These are phyloP conservation scores for Phytopythium boreale DNA, from an alignment of 352 stramenopile genomes.

Conservation along the genomic window DNA sequence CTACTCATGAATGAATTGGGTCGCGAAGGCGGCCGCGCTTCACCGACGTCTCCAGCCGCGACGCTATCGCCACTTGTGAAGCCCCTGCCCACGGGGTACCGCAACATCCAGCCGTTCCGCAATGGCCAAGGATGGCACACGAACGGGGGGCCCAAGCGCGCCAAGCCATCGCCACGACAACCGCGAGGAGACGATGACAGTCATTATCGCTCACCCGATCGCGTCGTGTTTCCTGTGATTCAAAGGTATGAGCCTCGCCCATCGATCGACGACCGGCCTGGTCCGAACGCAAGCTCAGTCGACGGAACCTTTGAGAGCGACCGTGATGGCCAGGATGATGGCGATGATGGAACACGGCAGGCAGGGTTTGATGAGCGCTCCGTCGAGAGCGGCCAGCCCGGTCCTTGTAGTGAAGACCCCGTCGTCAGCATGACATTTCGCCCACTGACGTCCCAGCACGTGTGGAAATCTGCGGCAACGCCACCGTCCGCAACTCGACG, in stretches of 20 bases:
- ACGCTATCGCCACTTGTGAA: conserved; percentile 57
- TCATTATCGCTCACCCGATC: conserved; percentile 17
- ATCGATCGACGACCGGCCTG: not conserved
- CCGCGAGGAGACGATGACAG: conserved; percentile 1
- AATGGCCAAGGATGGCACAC: conserved; percentile 63
- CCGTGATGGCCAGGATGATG: conserved; percentile 12
- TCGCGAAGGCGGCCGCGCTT: not conserved
- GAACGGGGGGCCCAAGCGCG: conserved; percentile 36
- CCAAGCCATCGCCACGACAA: conserved; percentile 10
- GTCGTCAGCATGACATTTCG: not conserved
- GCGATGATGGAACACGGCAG: not conserved
- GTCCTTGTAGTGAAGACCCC: not conserved
- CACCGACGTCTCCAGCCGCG: conserved; percentile 1
- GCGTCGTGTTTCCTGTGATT: conserved; percentile 51
- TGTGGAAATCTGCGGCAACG: conserved; percentile 6
- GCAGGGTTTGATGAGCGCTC: not conserved
- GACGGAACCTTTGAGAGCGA: not conserved
- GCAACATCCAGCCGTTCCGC: conserved; percentile 68
- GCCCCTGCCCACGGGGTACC: conserved; percentile 56
- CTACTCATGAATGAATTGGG: conserved; percentile 2
- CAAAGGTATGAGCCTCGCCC: not conserved
- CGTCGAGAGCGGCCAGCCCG: not conserved
- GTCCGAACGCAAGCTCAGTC: not conserved
- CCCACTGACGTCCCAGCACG: not conserved
- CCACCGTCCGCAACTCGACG: conserved; percentile 19